Evolutionary conservation across 2,329 filamentous ascomycete genomes (phyloP).

Genomic region (Blumeria graminis): DNA sequence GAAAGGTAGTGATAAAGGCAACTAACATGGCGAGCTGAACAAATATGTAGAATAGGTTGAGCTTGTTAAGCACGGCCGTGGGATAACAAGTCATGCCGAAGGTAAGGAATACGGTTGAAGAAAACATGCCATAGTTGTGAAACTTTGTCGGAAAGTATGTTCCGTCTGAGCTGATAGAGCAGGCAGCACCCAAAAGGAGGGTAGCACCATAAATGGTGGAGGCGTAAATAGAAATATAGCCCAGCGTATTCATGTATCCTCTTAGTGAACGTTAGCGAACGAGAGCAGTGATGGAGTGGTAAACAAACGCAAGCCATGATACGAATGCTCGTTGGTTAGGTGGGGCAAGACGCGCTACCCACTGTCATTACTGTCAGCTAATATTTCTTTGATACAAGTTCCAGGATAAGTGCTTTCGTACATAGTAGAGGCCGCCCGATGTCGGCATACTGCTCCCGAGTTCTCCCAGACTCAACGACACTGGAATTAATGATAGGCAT

Average conservation of each 20-base stretch:
- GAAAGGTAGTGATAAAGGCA: conserved; percentile 31
- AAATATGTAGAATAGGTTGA: conserved; percentile 13
- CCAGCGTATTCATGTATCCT: conserved; percentile 15
- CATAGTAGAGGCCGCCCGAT: conserved; percentile 29
- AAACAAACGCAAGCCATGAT: conserved; percentile 15
- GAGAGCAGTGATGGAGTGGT: conserved; percentile 2
- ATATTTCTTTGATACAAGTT: not conserved
- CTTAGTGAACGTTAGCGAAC: conserved; percentile 3
- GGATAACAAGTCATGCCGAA: conserved; percentile 15
- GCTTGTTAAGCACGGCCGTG: conserved; percentile 10
- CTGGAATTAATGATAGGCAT: conserved; percentile 30
- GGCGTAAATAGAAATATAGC: conserved; percentile 15
- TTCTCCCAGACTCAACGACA: conserved; percentile 33
- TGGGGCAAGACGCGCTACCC: conserved; percentile 15
- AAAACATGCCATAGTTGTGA: conserved; percentile 15
- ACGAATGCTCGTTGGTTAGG: conserved; percentile 12
- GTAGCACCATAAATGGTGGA: conserved; percentile 16
- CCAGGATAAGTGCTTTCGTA: not conserved
- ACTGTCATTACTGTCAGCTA: conserved; percentile 7
- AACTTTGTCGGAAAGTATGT: conserved; percentile 12
- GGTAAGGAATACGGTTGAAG: conserved; percentile 11
- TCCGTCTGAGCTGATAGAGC: conserved; percentile 10
- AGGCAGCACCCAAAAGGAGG: conserved; percentile 12
- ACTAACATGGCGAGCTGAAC: conserved; percentile 17
- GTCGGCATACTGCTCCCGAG: conserved; percentile 31